phyloP scores from a whole-genome alignment of 345 rosid genomes.

The Laguncularia racemosa region DNA sequence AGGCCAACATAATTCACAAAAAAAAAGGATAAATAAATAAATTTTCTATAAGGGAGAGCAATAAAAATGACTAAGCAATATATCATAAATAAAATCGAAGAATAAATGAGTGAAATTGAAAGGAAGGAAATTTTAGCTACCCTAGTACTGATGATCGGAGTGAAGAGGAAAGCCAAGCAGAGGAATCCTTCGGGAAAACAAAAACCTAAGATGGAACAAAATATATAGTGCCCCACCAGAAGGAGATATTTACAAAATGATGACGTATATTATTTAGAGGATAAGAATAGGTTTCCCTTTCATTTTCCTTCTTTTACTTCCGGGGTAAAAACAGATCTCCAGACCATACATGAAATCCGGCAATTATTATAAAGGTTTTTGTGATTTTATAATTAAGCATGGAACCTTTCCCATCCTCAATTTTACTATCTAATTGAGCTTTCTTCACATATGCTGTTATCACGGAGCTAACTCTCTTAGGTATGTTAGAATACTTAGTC shows the following conservation, averaged over 20 bases:
- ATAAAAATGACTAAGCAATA: neutral
- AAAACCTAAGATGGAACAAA: conserved; percentile 14
- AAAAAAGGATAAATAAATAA: conserved; percentile 6
- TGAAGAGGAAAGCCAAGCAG: conserved; percentile 9
- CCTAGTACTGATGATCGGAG: conserved; percentile 16
- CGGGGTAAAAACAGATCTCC: too few species aligned
- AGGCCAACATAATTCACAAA: conserved; percentile 26
- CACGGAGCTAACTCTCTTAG: too few species aligned
- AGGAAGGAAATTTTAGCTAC: conserved; percentile 1
- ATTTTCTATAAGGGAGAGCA: neutral
- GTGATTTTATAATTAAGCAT: too few species aligned
- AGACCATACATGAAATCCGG: too few species aligned
- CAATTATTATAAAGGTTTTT: too few species aligned
- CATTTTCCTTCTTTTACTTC: too few species aligned
- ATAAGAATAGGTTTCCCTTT: too few species aligned
- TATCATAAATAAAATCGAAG: neutral
- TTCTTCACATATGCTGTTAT: too few species aligned
- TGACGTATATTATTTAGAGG: too few species aligned
- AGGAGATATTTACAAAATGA: conserved; percentile 1
- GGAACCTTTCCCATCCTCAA: too few species aligned
- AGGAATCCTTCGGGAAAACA: conserved; percentile 5
- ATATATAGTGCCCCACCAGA: conserved; percentile 1
- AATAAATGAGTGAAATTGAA: neutral
- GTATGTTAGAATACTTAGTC: too few species aligned
- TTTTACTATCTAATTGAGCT: too few species aligned